phyloP scores from a whole-genome alignment of 2,329 filamentous ascomycete genomes.

The Arthrobotrys conoides region DNA sequence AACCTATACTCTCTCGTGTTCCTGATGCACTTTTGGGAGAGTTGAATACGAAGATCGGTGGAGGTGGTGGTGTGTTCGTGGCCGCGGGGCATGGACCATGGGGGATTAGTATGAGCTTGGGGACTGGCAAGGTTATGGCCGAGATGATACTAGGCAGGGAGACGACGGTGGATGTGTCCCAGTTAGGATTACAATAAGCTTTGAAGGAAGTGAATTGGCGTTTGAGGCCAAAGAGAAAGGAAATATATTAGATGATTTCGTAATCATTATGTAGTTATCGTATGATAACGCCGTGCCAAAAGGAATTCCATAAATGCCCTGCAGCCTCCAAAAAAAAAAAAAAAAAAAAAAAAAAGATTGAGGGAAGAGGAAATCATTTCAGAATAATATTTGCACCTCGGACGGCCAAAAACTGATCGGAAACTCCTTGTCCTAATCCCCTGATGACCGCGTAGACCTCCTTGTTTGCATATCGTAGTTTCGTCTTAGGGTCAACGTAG shows the following conservation, averaged over 20 bases:
- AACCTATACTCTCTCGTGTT: constrained; percentile 75
- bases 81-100: constrained; percentile 82
- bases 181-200: constrained; percentile 67
- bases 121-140: constrained; percentile 79
- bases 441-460: constrained; percentile 91
- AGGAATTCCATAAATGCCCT: constrained; percentile 11
- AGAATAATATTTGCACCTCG: constrained; percentile 92
- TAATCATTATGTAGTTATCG: constrained; percentile 10
- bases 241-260: constrained; percentile 5
- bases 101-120: constrained; percentile 77
- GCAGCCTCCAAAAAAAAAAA: too few species aligned
- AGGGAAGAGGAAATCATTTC: constrained; percentile 73
- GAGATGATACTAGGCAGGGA: constrained; percentile 76
- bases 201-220: not conserved
- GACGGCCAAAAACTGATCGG: constrained; percentile 89
- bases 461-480: constrained; percentile 90
- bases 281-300: constrained; percentile 15
- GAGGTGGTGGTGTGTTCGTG: constrained; percentile 75
- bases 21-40: constrained; percentile 72
- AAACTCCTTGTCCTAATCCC: constrained; percentile 82
- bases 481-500: constrained; percentile 95
- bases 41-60: constrained; percentile 69
- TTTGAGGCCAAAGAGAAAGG: not conserved
- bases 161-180: constrained; percentile 74
- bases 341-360: constrained; percentile 13